These are phyloP conservation scores for Penicillium glabrum DNA, from an alignment of 2,329 filamentous ascomycete genomes.

Conservation along the genomic window DNA sequence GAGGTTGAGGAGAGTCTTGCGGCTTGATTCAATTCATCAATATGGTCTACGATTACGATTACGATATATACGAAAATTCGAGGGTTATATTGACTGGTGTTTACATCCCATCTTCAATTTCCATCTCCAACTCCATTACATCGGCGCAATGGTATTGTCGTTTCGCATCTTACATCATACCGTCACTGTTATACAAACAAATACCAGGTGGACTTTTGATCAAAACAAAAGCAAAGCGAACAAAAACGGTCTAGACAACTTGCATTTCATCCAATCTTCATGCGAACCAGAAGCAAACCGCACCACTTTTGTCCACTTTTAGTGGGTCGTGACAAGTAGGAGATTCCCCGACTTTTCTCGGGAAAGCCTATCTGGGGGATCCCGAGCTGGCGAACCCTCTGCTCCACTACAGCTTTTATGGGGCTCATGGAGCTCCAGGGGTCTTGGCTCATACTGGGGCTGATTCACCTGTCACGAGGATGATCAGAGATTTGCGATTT, in stretches of 20 bases:
- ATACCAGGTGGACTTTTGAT: not conserved
- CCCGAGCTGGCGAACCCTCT: conserved; percentile 12
- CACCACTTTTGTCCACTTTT: not conserved
- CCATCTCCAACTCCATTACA: not conserved
- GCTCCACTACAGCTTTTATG: not conserved
- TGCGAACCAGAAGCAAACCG: conserved; percentile 1
- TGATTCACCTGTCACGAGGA: conserved; percentile 9
- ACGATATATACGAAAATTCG: not conserved
- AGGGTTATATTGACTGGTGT: not conserved
- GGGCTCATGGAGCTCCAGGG: conserved; percentile 4
- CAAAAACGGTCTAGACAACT: conserved; percentile 9
- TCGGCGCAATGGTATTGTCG: conserved; percentile 8
- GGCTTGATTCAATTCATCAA: not conserved
- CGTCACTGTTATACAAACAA: conserved; percentile 21
- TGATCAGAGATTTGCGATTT: conserved; percentile 4
- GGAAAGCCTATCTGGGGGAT: conserved; percentile 27
- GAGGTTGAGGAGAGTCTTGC: not conserved
- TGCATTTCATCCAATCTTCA: not conserved
- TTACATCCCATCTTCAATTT: not conserved
- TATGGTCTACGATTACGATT: not conserved
- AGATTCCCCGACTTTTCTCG: conserved; percentile 4
- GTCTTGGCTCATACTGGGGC: not conserved
- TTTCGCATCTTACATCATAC: conserved; percentile 20
- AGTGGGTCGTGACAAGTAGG: conserved; percentile 2
- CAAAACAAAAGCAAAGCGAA: not conserved